phyloP scores from a whole-genome alignment of 305 asterid genomes.

The Ilex paraguariensis region DNA sequence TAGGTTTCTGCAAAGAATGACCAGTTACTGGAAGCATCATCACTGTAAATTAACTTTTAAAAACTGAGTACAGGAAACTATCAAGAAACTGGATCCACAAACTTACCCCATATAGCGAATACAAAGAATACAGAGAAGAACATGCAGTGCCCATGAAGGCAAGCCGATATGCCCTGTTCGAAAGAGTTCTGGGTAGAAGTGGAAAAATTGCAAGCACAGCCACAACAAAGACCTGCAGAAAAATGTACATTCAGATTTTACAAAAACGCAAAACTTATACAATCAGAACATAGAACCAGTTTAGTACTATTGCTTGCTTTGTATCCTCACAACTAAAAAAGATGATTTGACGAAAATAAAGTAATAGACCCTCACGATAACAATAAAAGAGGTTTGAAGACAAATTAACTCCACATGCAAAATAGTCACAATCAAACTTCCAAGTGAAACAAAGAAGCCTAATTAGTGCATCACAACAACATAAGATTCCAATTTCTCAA shows the following conservation, averaged over 20 bases:
- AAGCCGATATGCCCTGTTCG: conserved; percentile 76
- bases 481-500: background rate
- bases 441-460: conserved; percentile 8
- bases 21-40: background rate
- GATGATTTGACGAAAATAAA: background rate
- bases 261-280: background rate
- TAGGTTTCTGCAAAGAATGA: conserved; percentile 62
- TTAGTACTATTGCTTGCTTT: conserved; percentile 7
- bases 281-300: conserved; percentile 10
- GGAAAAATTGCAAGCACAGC: conserved; percentile 87
- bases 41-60: background rate
- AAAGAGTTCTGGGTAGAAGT: conserved; percentile 64
- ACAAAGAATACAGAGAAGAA: conserved; percentile 69
- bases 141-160: conserved; percentile 83
- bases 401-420: conserved; percentile 1
- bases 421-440: background rate
- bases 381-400: conserved; percentile 1
- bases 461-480: conserved; percentile 6
- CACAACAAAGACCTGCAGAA: conserved; percentile 67
- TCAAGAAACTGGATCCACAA: conserved; percentile 7
- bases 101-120: conserved; percentile 80
- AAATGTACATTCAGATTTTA: background rate
- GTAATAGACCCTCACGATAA: background rate
- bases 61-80: background rate
- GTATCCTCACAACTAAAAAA: background rate